Conservation (phyloP, 2,329 filamentous ascomycete genomes). For the Alternaria gaisen region DNA sequence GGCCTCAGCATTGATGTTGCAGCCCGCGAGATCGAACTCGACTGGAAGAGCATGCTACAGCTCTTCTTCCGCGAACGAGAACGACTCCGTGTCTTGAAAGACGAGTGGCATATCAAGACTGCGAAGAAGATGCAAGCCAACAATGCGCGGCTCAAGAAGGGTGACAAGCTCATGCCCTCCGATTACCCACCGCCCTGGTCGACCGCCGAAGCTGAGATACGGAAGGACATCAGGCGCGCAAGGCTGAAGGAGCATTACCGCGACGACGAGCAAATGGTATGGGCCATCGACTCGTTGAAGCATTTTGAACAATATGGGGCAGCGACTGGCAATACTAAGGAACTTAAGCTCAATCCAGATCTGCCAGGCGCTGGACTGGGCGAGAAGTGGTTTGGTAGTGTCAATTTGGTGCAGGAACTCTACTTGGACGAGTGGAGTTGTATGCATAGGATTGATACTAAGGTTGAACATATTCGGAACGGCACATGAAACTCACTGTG, state of each 20-base stretch:
- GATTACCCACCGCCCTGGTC: slow-evolving; percentile 28
- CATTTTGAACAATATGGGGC: slow-evolving; percentile 34
- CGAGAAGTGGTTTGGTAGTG: slow-evolving; percentile 42
- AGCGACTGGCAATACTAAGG: slow-evolving; percentile 16
- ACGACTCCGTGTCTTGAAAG: slow-evolving; percentile 19
- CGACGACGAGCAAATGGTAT: slow-evolving; percentile 38
- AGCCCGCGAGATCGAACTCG: slow-evolving; percentile 32
- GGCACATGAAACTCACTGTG: neutral
- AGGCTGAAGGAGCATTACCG: slow-evolving; percentile 36
- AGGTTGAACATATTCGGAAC: slow-evolving; percentile 28
- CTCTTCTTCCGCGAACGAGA: slow-evolving; percentile 46
- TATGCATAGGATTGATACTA: slow-evolving; percentile 42
- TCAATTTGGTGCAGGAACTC: slow-evolving; percentile 40
- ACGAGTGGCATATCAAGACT: slow-evolving; percentile 17
- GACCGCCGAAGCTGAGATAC: slow-evolving; percentile 24
- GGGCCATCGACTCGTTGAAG: slow-evolving; percentile 40
- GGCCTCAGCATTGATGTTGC: slow-evolving; percentile 29
- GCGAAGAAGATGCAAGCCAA: slow-evolving; percentile 19
- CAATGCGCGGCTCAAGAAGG: slow-evolving; percentile 21
- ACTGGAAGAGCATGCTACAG: slow-evolving; percentile 41
- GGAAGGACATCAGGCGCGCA: slow-evolving; percentile 35
- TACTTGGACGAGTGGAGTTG: slow-evolving; percentile 47
- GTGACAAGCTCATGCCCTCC: slow-evolving; percentile 19
- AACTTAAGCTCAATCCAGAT: slow-evolving; percentile 30
- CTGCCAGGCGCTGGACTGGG: slow-evolving; percentile 43